Percentiles rank a stretch among this genome's conserved stretches.
phyloP scores from a whole-genome alignment of 768 basidiomycete species.

The Dentipellis fragilis region DNA sequence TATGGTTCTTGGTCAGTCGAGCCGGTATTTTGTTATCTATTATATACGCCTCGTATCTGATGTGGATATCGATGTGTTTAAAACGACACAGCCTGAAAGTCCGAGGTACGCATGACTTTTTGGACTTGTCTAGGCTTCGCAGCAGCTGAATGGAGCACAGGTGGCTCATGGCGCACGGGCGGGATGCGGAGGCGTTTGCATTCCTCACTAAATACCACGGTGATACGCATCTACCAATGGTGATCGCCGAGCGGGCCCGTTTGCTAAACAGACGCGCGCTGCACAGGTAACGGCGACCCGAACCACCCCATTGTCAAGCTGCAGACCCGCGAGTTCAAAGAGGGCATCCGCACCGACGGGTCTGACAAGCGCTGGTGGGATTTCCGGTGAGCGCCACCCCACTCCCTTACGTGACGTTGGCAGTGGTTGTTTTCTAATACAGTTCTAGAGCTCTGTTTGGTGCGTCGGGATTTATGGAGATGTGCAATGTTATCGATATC shows the following conservation, averaged over 20 bases:
- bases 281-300: not conserved
- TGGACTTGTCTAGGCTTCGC: too few species aligned
- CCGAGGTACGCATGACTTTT: not conserved
- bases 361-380: conserved; percentile 2
- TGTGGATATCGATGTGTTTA: not conserved
- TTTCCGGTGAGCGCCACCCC: not conserved
- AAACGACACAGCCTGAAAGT: not conserved
- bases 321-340: not conserved
- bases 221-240: not conserved
- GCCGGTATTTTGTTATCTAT: not conserved
- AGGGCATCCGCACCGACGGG: conserved; percentile 3
- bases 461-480: not conserved
- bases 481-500: too few species aligned
- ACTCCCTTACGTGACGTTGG: not conserved
- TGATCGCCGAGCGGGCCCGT: not conserved
- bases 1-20: not conserved
- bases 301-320: conserved; percentile 1
- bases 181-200: not conserved
- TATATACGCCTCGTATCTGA: not conserved
- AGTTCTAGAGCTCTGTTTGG: not conserved
- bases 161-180: conserved; percentile 4
- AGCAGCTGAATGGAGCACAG: not conserved
- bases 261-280: not conserved
- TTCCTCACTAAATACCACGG: conserved; percentile 2
- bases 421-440: too few species aligned